Base-by-base conservation (phyloP, 2,329 filamentous ascomycete species). In the Clarireedia sp. region DNA sequence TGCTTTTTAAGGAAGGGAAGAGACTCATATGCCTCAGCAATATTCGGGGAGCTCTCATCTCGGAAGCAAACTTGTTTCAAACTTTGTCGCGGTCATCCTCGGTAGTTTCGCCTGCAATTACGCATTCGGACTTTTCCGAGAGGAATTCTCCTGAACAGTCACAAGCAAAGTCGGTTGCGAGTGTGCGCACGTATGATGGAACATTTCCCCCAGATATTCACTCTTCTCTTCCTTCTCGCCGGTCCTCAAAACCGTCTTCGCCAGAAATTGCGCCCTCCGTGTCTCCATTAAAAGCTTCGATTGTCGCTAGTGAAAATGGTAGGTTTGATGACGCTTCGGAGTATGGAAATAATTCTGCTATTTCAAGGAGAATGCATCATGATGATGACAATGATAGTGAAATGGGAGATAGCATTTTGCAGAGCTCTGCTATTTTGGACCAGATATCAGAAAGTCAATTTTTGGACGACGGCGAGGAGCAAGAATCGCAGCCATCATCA, bases 31-130 rank as follows among this genome's bases (percentile, higher is more conserved):
- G 76, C 16, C 71, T 89, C n/a, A 77, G 79, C 16, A 79, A 79
- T 50, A 79, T 89, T 33, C 78, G 80, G 21, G 85, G 83, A 14
- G 80, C 78, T 60, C 68, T 89, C 26, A 82, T 88, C 41, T 85
- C 84, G 3, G 84, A 89, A 62, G 80, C 82, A 17, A 82, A 81
- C 47, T 77, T 82, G 40, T 87, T 88, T 56, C 80, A 82, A 3
- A 76, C 76, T 9, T 69, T 86, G 40, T 78, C 78, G 10, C 76
- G 76, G 43, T 80, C 80, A 3, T 78, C 82, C 1, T 79, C 81
- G 1, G 72, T 81, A 61, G 77, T 78, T 5, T 85, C 83, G 1
- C 82, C 85, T 2, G 70, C 73, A 5, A 73, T 75, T 56, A 74
- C 75, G 4, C 72, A 71, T 48, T 81, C 79, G 6, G 62, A 66